A percentile compares a stretch with the other conserved stretches of the same genome.
These are phyloP conservation scores for Cordia subcordata DNA, from an alignment of 257 asterid species.

Conservation along the genomic window DNA sequence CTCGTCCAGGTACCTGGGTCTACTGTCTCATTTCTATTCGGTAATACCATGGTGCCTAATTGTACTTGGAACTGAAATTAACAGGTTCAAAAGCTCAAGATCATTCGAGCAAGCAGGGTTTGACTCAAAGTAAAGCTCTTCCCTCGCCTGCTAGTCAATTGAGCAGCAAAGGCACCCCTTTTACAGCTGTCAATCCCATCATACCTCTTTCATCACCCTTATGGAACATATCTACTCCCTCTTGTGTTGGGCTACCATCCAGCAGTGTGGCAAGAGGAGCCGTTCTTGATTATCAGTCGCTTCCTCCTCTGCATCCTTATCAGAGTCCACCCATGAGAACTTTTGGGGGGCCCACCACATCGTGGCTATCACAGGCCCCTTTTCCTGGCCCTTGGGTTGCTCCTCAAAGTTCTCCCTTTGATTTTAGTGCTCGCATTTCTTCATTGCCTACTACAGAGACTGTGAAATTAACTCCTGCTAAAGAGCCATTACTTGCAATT, in stretches of 20 bases:
- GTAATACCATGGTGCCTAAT: slow-evolving; percentile 10
- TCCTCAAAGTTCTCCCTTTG: slow-evolving; percentile 63
- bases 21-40: slow-evolving; percentile 6
- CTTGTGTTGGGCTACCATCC: slow-evolving; percentile 53
- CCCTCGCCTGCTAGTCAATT: slow-evolving; percentile 43
- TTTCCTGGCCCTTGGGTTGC: slow-evolving; percentile 72
- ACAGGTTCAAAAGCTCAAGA: slow-evolving; percentile 65
- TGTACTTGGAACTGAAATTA: slow-evolving; percentile 15
- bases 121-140: slow-evolving; percentile 47
- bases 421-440: slow-evolving; percentile 44
- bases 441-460: slow-evolving; percentile 47
- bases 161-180: slow-evolving; percentile 44
- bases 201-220: slow-evolving; percentile 81
- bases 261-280: slow-evolving; percentile 51
- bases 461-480: slow-evolving; percentile 43
- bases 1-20: slow-evolving; percentile 56
- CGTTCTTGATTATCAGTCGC: slow-evolving; percentile 60
- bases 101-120: slow-evolving; percentile 41
- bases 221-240: slow-evolving; percentile 78
- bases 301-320: slow-evolving; percentile 70
- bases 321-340: slow-evolving; percentile 62
- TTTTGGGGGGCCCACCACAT: slow-evolving; percentile 38
- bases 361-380: slow-evolving; percentile 60
- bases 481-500: slow-evolving; percentile 44
- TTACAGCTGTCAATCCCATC: slow-evolving; percentile 53